Base-by-base conservation (phyloP, 345 rosid species). In the Linum tenue region DNA sequence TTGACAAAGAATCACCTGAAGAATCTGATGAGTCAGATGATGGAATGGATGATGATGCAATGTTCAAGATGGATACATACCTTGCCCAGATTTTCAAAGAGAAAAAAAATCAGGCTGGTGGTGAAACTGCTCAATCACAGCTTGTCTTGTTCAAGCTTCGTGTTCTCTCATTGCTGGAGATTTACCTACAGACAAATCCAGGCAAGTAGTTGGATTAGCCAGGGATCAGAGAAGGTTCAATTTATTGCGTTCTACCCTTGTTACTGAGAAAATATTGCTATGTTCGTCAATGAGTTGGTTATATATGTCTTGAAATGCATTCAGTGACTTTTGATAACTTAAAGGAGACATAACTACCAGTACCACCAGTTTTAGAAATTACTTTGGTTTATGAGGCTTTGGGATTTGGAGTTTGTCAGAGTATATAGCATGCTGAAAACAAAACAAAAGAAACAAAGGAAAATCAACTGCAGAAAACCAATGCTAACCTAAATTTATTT, bases 1-100 rank as follows among this genome's bases (percentile, higher is more conserved):
- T 66, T 66, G 77, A 63, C 40, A 76, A 69, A 77, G 91, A 78
- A 69, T 60, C 39, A 67, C 64, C 78, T 31, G 89, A 81, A 60
- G 82, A 76, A 77, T 83, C 96, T 2, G 96, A 88, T 75, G 91
- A 84, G 63, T 90, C 92, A 61, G 96, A 88, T 76, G 87, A 81
- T 53, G 98, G 83, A 60, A 83, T 91, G 97, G 97, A 95, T 74
- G 99, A 91, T 37, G 96, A 95, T 42, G 96, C 95, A 62, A 95
- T 91, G 99, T 89, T 95, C 79, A 86, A 85, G 59, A 91, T 91
- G 96, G 99, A 95, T 65, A 80, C 85, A 41, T 89, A 90, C 68
- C 84, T 94, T 68, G 99, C 92, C 5, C 92, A 77, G 78, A 91
- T 91, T 61, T 85, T 91, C 72, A 88, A 85, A 75, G 97, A 94